Percentiles rank a stretch among this genome's conserved stretches.
Conservation (phyloP, 2,329 filamentous ascomycete species). For the Neocucurbitaria cava region DNA sequence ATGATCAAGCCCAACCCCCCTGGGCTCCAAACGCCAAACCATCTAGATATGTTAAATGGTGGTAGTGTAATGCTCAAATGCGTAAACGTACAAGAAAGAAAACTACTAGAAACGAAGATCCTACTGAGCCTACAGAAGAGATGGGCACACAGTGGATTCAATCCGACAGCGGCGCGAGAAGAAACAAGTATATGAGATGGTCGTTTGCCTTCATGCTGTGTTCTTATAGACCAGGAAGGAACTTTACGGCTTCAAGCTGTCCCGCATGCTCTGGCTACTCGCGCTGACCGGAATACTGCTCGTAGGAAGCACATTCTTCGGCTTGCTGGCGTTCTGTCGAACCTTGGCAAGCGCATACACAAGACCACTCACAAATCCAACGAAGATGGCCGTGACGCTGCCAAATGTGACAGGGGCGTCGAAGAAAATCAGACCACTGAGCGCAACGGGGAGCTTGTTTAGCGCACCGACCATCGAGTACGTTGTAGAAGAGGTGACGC, state of each 20-base stretch:
- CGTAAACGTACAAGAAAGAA: slow-evolving; percentile 27
- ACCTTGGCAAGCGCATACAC: slow-evolving; percentile 90
- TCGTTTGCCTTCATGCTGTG: slow-evolving; percentile 16
- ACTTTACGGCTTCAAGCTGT: slow-evolving; percentile 69
- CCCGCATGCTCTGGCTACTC: slow-evolving; percentile 88
- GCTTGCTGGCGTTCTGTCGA: slow-evolving; percentile 73
- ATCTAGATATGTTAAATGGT: slow-evolving; percentile 27
- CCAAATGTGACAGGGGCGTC: slow-evolving; percentile 90
- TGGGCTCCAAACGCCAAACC: slow-evolving; percentile 24
- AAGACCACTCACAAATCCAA: slow-evolving; percentile 91
- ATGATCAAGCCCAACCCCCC: not conserved
- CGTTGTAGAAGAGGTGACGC: slow-evolving; percentile 94
- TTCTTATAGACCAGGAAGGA: slow-evolving; percentile 9
- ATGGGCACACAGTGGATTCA: slow-evolving; percentile 25
- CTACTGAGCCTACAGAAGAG: slow-evolving; percentile 9
- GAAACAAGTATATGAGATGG: slow-evolving; percentile 15
- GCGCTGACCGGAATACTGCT: slow-evolving; percentile 78
- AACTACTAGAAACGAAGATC: slow-evolving; percentile 20
- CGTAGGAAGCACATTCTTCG: slow-evolving; percentile 72
- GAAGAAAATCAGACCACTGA: slow-evolving; percentile 95
- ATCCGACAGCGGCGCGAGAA: slow-evolving; percentile 19
- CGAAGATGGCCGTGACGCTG: slow-evolving; percentile 86
- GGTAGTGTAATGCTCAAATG: slow-evolving; percentile 17
- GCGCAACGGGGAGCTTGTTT: slow-evolving; percentile 95
- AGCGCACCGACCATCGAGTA: slow-evolving; percentile 98